A percentile compares a stretch with the other conserved stretches of the same genome.
Conservation (phyloP, 2,329 filamentous ascomycete species). For the Fusarium secorum region DNA sequence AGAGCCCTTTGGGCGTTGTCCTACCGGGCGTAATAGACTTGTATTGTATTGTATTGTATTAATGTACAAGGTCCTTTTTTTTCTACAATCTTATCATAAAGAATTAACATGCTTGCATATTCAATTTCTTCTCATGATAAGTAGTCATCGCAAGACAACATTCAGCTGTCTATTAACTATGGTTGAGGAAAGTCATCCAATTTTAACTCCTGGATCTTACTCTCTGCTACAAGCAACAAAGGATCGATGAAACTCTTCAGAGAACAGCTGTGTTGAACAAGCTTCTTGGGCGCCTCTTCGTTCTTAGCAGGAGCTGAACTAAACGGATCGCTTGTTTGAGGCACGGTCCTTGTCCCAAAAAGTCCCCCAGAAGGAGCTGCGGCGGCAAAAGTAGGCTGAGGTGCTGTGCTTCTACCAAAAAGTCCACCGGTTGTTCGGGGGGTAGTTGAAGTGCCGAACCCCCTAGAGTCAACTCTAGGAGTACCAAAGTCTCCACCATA, state of each 20-base stretch:
- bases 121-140: background rate
- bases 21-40: too few species aligned
- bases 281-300: background rate
- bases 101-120: too few species aligned
- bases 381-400: rapidly evolving
- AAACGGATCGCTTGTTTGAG: background rate
- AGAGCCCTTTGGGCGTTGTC: too few species aligned
- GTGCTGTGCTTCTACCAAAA: background rate
- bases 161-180: background rate
- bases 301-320: too few species aligned
- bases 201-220: background rate
- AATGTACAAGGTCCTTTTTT: too few species aligned
- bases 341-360: rapidly evolving
- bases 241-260: background rate
- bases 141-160: too few species aligned
- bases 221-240: background rate
- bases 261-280: background rate
- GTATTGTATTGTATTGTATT: too few species aligned
- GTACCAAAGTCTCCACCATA: too few species aligned
- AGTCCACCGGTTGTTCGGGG: background rate
- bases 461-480: too few species aligned
- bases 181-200: background rate
- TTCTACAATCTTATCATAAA: too few species aligned
- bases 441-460: background rate
- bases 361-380: rapidly evolving